Evolutionary conservation across 805 yeast species (phyloP), one percentile per base, ranked within the genome.

Genomic region (Metschnikowia vanudenii): DNA sequence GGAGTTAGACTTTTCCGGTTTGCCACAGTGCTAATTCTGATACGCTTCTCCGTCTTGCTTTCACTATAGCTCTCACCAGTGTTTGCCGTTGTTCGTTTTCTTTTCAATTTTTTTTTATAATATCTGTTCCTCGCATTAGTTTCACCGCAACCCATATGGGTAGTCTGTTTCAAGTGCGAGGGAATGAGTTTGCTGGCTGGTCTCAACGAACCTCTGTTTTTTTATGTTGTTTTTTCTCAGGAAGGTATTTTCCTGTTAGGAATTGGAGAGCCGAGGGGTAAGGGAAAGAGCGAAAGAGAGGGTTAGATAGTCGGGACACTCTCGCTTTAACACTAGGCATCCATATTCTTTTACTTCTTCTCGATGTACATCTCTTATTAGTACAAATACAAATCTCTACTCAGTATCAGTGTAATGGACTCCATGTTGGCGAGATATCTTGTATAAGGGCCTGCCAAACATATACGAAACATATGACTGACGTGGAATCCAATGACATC

Each of bases 1-100:
- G 29, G 52, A 51, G 43, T 52, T 59, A 51, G 62, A 59, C 46
- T 52, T 50, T 41, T 52, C 58, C 6, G 49, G 46, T 17, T 44
- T 52, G 32, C 41, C 47, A 11, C 10, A 16, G 24, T 37, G 12
- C 14, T 35, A 19, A 35, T 11, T 14, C 26, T 35, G 37, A 35
- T 32, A 32, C 35, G 19, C 14, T 29, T 29, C 32, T 4, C 32
- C 36, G 36, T 16, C 36, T 33, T 19, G 26, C 37, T 35, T 19
- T 19, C 32, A 6, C 32, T n/a, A 29, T 10, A 7, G 11, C 17
- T 32, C 19, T 14, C 35, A 32, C 19, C 4, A 32, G 17, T 16
- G 19, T 14, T 32, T 14, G 16, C 26, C 13, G 19, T 14, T 11
- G 19, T 19, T 20, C 16, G 10, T 30, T 32, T 29, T 18, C 28